Evolutionary conservation across 495 filamentous ascomycete genomes (phyloP).

Genomic region (Aspergillus egyptiacus): DNA sequence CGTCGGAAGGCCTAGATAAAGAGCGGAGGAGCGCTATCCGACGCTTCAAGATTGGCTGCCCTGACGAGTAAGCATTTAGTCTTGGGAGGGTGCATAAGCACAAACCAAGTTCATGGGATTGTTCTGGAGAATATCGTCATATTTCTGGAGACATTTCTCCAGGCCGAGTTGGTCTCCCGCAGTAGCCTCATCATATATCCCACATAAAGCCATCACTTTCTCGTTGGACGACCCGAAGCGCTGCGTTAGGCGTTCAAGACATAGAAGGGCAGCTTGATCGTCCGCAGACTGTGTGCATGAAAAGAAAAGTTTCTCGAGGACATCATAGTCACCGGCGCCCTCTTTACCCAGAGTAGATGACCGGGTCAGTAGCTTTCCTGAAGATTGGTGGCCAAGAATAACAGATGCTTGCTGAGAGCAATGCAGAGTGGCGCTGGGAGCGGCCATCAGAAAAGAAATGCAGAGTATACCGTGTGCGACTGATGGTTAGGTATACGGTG

Average conservation of each 20-base stretch:
- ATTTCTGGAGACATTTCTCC: constrained; percentile 63
- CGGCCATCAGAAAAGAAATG: constrained; percentile 15
- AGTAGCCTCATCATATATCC: constrained; percentile 79
- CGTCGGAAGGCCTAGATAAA: constrained; percentile 60
- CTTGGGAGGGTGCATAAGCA: constrained; percentile 8
- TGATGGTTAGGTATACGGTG: too few relatives aligned
- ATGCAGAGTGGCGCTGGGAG: constrained; percentile 46
- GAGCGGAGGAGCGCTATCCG: constrained; percentile 73
- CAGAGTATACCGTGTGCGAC: background rate
- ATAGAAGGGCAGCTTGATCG: constrained; percentile 65
- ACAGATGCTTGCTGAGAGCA: constrained; percentile 73
- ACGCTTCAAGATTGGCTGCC: constrained; percentile 78
- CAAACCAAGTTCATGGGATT: constrained; percentile 78
- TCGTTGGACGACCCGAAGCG: constrained; percentile 83
- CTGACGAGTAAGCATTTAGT: constrained; percentile 8
- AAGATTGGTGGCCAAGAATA: constrained; percentile 51
- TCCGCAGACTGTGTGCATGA: constrained; percentile 83
- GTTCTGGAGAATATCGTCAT: constrained; percentile 65
- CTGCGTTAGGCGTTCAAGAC: constrained; percentile 63
- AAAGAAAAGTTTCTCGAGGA: constrained; percentile 79
- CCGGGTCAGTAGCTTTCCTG: constrained; percentile 32
- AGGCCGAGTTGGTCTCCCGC: constrained; percentile 59
- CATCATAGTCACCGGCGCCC: constrained; percentile 68
- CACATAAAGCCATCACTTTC: constrained; percentile 71
- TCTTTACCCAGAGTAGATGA: constrained; percentile 53